Base-by-base conservation (phyloP, 2,329 filamentous ascomycete species). In the Hymenoscyphus linearis region DNA sequence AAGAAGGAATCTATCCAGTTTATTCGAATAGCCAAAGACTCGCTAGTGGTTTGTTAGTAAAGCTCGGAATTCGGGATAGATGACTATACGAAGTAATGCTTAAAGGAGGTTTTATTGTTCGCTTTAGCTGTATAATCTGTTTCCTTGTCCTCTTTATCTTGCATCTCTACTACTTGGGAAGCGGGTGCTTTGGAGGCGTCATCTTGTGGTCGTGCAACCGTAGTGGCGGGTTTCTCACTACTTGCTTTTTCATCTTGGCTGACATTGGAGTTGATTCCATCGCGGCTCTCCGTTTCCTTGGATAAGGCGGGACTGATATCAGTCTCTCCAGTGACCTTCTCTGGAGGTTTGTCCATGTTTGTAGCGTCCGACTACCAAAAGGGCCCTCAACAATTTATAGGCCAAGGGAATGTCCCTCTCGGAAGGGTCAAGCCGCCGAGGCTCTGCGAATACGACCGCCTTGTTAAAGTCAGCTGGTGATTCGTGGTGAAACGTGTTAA, bases 41-140 rank as follows among this genome's bases (percentile, higher is more conserved):
- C 70, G 66, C 69, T 71, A 25, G n/a, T 10, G 6, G 12, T 47
- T 47, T 47, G 12, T 40, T 40, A 40, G 16, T 18, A 16, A 40
- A 40, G 37, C 37, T 40, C 14, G n/a, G n/a, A n/a, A 18, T n/a
- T n/a, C 4, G 16, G 37, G 7, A 40, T n/a, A 25, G 36, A 27
- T 10, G 31, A 16, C 5, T n/a, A 25, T 65, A 69, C 69, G 52
- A 65, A 58, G 25, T 67, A 70, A 58, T 70, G 54, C n/a, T 54
- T 60, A 50, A 68, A 67, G 0, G 63, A 61, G 9, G 65, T 65
- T 27, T 68, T 66, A 16, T 65, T 68, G 40, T 64, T 58, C 3
- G 69, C 59, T 55, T 68, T 69, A 60, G 63, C 66, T 10, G 68
- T 66, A 64, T 70, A 71, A 58, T 70, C 65, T n/a, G 64, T 31